Evolutionary conservation across 331 rosid genomes (phyloP), one percentile per base, ranked within the genome.

Genomic region (Erythrophleum ivorense): DNA sequence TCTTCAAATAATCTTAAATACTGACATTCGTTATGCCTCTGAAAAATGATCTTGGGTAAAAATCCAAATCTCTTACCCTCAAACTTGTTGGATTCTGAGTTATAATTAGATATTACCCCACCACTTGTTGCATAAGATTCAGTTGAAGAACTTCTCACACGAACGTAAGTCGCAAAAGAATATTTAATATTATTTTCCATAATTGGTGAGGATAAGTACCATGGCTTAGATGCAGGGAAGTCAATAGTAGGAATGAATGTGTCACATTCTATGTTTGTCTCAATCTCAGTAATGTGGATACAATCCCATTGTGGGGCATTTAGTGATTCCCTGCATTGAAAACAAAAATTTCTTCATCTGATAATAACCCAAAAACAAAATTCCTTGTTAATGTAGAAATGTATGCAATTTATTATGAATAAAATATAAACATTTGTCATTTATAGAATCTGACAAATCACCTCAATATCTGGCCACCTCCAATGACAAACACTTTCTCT

Each of bases 381-480:
- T 48, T 6, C 41, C 73, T 46, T 11, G 38, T 18, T 43, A 76
- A 36, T 66, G 29, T 14, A 52, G 45, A 43, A 15, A 12, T 43
- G 7, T 16, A 9, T 19, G 59, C 29, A 58, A 19, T 41, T 66
- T 66, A 14, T 15, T 57, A 2, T 38, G 72, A 2, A 65, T 41
- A 14, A n/a, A 67, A 38, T 18, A 53, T 53, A 1, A 53, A 53
- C 16, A 9, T 16, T 53, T 15, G 21, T n/a, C n/a, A n/a, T 55
- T 18, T 18, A 19, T 18, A 5, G 33, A 11, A 58, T 21, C 34
- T 8, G 34, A 58, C 3, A 58, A 43, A 84, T 40, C 45, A 91
- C 95, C 92, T 91, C 49, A 91, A 59, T 82, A 87, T 83, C 87
- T 91, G 83, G 78, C 92, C 91, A 34, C 92, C 95, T 41, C 95